Evolutionary conservation across 164 flowering plant genomes (phyloP).

Genomic region (Warburgia ugandensis): DNA sequence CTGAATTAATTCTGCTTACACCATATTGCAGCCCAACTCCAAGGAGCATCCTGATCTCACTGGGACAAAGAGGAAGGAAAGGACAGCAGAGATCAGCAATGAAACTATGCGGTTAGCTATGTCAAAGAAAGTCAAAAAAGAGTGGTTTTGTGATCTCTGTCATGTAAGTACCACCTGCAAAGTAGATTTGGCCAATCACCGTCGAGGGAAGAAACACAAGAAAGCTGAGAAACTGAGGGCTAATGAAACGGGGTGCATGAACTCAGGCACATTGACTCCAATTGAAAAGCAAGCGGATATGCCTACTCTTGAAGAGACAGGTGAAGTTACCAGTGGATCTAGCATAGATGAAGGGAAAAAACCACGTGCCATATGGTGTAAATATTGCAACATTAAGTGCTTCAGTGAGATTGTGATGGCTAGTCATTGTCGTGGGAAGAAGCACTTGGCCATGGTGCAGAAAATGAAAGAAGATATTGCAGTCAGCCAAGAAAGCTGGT

Average conservation of each 20-base stretch:
- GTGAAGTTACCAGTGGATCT: background rate
- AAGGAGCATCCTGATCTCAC: background rate
- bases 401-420: background rate
- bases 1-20: no score
- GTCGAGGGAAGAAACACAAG: slow-evolving; percentile 40
- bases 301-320: background rate
- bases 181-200: slow-evolving; percentile 25
- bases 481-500: no score
- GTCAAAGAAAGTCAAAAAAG: slow-evolving; percentile 13
- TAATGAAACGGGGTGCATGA: no score
- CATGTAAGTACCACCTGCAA: slow-evolving; percentile 33
- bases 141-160: slow-evolving; percentile 53
- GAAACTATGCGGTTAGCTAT: no score
- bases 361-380: background rate
- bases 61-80: no score
- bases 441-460: background rate
- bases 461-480: background rate
- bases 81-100: background rate
- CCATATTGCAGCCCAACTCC: background rate
- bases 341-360: background rate
- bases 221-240: slow-evolving; percentile 16
- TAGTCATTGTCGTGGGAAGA: background rate
- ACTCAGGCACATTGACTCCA: background rate
- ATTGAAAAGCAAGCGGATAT: background rate
- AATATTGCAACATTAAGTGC: background rate